Base-by-base conservation (phyloP, 345 rosid genomes). In the Viola odorata region DNA sequence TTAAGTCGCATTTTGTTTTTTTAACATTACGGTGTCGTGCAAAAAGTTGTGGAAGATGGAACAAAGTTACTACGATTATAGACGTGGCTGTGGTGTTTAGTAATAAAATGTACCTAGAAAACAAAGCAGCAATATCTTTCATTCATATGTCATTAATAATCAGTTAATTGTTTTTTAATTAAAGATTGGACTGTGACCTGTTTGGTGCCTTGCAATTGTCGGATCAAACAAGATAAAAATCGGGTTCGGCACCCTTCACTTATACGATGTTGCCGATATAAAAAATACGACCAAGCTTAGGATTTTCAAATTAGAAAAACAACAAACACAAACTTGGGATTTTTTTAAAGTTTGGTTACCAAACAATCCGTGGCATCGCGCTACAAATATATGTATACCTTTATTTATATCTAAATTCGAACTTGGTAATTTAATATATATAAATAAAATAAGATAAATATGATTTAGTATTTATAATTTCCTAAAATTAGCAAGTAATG, bases 41-140 rank as follows among this genome's bases (percentile, higher is more conserved):
- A 53, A 71, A 51, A n/a, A 58, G 6, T n/a, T 47, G 14, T 47
- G n/a, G 4, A 3, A 23, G 10, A 5, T 60, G n/a, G 1, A 23
- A 37, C 17, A 14, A 50, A 50, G 13, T 12, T 7, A n/a, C 7
- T n/a, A 47, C 11, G 15, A 36, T 10, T 47, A 54, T 9, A 13
- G 55, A 23, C 54, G 41, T 68, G 44, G 45, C 37, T 16, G 65
- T 57, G 44, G 47, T 50, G 42, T 53, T 55, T 36, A 51, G 16
- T 42, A 5, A 15, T 45, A 17, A 42, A 59, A 65, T 13, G 44
- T 7, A 49, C 68, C 66, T 58, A 54, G 58, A 70, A 67, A 68
- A 71, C 67, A 55, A 69, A 66, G 68, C 66, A 63, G 59, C 65
- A 69, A 52, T 67, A 50, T 50, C 60, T 62, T 65, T 58, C 23